Evolutionary conservation across 2,329 filamentous ascomycete species (phyloP).

Genomic region (Didymella keratinophila): DNA sequence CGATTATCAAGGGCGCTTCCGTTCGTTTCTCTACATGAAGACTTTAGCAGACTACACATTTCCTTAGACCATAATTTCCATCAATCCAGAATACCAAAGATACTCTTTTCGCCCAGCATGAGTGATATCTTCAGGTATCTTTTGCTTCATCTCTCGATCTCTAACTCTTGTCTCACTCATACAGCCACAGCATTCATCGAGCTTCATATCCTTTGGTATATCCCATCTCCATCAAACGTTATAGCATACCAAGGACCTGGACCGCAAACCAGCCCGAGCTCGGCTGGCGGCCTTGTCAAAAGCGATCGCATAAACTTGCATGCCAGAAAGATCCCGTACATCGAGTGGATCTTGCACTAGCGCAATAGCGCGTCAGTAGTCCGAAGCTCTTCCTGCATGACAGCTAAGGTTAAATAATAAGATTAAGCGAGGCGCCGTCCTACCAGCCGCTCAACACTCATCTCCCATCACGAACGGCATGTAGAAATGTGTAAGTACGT

Average conservation of each 20-base stretch:
- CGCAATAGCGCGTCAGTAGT: constrained; percentile 14
- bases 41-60: constrained; percentile 8
- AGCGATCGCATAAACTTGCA: neutral
- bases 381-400: neutral
- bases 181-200: neutral
- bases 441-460: constrained; percentile 3
- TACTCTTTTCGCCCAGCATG: neutral
- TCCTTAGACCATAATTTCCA: constrained; percentile 1
- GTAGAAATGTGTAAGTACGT: neutral
- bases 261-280: neutral
- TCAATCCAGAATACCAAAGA: neutral
- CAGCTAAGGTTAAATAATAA: neutral
- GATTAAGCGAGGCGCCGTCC: constrained; percentile 3
- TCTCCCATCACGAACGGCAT: constrained; percentile 2
- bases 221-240: neutral
- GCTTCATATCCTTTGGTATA: neutral
- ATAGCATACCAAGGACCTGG: neutral
- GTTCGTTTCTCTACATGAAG: constrained; percentile 2
- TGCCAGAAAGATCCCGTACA: neutral
- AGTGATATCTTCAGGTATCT: neutral
- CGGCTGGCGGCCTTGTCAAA: neutral
- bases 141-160: neutral
- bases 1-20: constrained; percentile 1
- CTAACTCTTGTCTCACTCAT: neutral
- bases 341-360: neutral